Evolutionary conservation across 495 filamentous ascomycete species (phyloP).

Genomic region (Penicillium pulvis): DNA sequence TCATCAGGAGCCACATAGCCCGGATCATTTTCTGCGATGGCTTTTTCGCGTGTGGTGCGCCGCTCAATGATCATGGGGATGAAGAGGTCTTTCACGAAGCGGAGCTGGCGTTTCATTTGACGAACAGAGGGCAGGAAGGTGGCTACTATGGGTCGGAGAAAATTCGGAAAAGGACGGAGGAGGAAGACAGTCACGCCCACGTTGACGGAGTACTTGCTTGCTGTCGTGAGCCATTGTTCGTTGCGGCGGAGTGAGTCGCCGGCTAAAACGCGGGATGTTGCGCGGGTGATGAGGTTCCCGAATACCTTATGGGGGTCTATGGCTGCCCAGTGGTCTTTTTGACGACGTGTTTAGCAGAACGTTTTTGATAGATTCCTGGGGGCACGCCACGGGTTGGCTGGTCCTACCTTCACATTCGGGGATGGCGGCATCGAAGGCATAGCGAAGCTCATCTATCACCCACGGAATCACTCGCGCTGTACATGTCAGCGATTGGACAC

Average conservation of each 20-base stretch:
- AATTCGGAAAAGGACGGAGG: conserved; percentile 37
- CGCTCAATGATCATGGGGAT: conserved; percentile 34
- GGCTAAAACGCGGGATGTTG: conserved; percentile 60
- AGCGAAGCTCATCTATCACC: conserved; percentile 31
- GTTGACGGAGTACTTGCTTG: conserved; percentile 57
- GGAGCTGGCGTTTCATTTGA: conserved; percentile 24
- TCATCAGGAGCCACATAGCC: conserved; percentile 36
- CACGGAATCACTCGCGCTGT: conserved; percentile 31
- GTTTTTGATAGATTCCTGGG: neutral
- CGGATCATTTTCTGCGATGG: conserved; percentile 16
- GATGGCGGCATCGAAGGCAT: conserved; percentile 27
- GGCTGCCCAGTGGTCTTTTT: conserved; percentile 25
- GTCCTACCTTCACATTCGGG: conserved; percentile 30
- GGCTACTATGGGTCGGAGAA: conserved; percentile 37
- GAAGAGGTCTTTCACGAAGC: conserved; percentile 32
- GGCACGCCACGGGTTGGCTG: neutral
- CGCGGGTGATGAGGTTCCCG: conserved; percentile 51
- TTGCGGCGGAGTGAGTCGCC: conserved; percentile 53
- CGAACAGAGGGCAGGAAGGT: conserved; percentile 33
- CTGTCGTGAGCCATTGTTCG: conserved; percentile 56
- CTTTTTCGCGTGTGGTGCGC: conserved; percentile 9
- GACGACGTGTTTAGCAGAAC: neutral
- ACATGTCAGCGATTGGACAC: neutral
- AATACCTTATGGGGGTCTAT: conserved; percentile 30
- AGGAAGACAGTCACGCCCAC: conserved; percentile 36